Evolutionary conservation across 192 early-diverging fungal species (phyloP), one percentile per base, ranked within the genome.

Genomic region (Rhizophagus clarus): DNA sequence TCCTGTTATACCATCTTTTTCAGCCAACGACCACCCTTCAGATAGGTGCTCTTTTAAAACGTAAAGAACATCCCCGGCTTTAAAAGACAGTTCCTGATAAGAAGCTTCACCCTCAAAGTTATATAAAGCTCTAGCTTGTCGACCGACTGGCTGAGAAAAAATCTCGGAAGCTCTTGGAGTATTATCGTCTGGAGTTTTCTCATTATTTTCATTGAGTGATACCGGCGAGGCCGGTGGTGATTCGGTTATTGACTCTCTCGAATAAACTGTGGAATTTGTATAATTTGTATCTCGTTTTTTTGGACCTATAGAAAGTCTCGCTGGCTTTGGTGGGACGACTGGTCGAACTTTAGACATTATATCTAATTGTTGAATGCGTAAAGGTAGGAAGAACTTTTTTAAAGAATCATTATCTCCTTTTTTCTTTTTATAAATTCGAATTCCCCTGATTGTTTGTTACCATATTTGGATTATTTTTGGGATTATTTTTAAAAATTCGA

Each of bases 21-120:
- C 81, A 20, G 83, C 85, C 22, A 86, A 77, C 1, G 85, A 86
- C 85, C 85, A 86, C 1, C 85, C 85, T 63, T 86, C 85, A 3
- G 85, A 83, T 0, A 86, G 71, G 28, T 80, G 79, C 14, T 82
- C 83, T 26, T 82, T 86, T n/a, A 84, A 45, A 7, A 86, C 81
- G 1, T 56, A 82, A 22, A 86, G 56, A 34, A 84, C 83, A 77
- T 86, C 85, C 6, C 85, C 85, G 15, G 85, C 85, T 31, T 47
- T 51, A 71, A 86, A 86, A 3, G 83, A 82, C 28, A 86, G 66
- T 40, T 86, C 85, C 17, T 78, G 79, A 76, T 81, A 86, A 61
- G 82, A 80, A 1, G 83, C 67, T 51, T 84, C 81, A 15, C 85
- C 85, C 7, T 82, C 83, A 66, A 86, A 86, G 24, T 86, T 83